A percentile compares a stretch with the other conserved stretches of the same genome.
These are phyloP conservation scores for Yamadazyma epiphylla DNA, from an alignment of 1,139 yeast species.

Conservation along the genomic window DNA sequence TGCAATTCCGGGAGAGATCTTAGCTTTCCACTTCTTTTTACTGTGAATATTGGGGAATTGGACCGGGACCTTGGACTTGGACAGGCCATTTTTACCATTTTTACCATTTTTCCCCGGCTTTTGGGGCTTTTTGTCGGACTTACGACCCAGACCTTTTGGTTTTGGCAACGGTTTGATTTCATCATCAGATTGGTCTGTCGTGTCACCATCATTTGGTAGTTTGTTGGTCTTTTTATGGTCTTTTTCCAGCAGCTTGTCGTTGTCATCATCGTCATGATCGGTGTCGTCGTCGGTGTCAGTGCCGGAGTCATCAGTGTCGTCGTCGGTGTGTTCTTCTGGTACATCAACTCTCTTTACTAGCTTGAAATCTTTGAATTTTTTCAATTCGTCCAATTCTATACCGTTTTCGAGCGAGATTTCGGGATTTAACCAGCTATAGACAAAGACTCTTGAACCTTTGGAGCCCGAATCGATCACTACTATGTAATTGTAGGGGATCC, in stretches of 20 bases:
- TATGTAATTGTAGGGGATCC: conserved; percentile 60
- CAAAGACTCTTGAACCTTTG: conserved; percentile 71
- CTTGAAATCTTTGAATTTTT: too few species aligned
- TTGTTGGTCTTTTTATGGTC: conserved; percentile 12
- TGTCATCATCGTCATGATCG: conserved; percentile 9
- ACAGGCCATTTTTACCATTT: conserved; percentile 11
- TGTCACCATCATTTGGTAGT: conserved; percentile 2
- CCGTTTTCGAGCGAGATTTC: conserved; percentile 25
- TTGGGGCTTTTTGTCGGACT: conserved; percentile 4
- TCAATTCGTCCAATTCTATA: conserved; percentile 13
- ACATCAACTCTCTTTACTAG: conserved; percentile 14
- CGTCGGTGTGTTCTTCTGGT: conserved; percentile 7
- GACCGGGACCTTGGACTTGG: background rate
- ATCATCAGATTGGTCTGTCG: background rate
- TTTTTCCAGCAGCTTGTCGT: conserved; percentile 14
- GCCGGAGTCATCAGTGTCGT: conserved; percentile 13
- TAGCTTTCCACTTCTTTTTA: conserved; percentile 53
- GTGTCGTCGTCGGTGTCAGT: conserved; percentile 12
- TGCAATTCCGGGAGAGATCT: conserved; percentile 67
- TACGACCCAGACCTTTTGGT: too few species aligned
- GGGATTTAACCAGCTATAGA: conserved; percentile 66
- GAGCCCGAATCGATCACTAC: conserved; percentile 83
- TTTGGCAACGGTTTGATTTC: too few species aligned
- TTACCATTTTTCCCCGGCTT: conserved; percentile 12
- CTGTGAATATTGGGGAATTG: conserved; percentile 40